These are phyloP conservation scores for Populus hybrid DNA, from an alignment of 441 rosid species.

Conservation along the genomic window DNA sequence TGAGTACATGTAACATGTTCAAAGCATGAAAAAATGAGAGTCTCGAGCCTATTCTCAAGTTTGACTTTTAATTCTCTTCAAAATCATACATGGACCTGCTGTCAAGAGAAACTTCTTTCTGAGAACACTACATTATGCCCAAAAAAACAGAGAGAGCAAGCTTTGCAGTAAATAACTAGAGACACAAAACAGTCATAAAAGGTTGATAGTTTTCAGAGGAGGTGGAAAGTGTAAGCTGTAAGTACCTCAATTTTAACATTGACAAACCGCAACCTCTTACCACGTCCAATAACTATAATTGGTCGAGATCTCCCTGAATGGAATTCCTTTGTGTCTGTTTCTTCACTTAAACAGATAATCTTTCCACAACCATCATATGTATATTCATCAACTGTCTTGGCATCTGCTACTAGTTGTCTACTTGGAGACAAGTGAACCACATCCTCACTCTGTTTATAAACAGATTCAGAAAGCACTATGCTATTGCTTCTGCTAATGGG, in stretches of 20 bases:
- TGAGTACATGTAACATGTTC: background rate
- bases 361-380: slow-evolving; percentile 94
- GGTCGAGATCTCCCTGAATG: slow-evolving; percentile 54
- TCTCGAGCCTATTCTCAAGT: background rate
- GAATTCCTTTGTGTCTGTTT: slow-evolving; percentile 46
- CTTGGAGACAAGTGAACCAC: slow-evolving; percentile 78
- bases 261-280: slow-evolving; percentile 87
- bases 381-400: slow-evolving; percentile 75
- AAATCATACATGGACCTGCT: background rate
- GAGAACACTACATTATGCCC: background rate
- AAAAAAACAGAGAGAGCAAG: background rate
- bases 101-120: background rate
- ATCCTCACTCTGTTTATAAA: slow-evolving; percentile 76
- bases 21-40: background rate
- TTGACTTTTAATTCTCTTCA: background rate
- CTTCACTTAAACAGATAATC: slow-evolving; percentile 60
- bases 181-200: slow-evolving; percentile 9
- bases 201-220: slow-evolving; percentile 10
- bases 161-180: background rate
- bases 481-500: slow-evolving; percentile 69
- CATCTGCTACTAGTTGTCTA: slow-evolving; percentile 86
- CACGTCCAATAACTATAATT: slow-evolving; percentile 82
- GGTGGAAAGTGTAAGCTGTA: slow-evolving; percentile 14
- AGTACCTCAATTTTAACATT: slow-evolving; percentile 90
- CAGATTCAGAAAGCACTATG: slow-evolving; percentile 67